Evolutionary conservation across 108 stramenopile species (phyloP).

Genomic region (Cyclotella baltica): DNA sequence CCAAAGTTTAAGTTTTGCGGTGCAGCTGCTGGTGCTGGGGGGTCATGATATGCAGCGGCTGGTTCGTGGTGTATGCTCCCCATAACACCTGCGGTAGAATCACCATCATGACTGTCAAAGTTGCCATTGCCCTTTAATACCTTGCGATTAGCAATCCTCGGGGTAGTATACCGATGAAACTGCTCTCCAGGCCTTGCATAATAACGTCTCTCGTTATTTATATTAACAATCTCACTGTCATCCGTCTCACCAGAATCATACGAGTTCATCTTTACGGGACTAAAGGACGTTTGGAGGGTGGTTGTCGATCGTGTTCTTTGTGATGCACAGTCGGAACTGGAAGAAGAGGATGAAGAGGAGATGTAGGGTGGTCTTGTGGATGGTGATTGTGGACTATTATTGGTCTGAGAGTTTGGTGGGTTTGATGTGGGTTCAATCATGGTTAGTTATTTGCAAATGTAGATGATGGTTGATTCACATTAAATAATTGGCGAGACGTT

Average conservation of each 20-base stretch:
- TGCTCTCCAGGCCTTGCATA: not conserved
- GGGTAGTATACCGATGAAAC: not conserved
- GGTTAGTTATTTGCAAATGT: no score
- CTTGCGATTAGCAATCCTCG: slow-evolving; percentile 13
- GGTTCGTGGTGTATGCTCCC: no score
- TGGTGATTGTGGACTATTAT: no score
- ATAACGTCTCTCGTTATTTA: not conserved
- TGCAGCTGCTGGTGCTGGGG: not conserved
- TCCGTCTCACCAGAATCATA: not conserved
- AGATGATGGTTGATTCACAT: no score
- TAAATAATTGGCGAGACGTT: no score
- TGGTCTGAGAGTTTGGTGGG: no score
- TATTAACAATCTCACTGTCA: not conserved
- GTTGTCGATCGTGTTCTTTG: slow-evolving; percentile 1
- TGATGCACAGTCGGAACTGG: not conserved
- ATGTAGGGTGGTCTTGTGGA: slow-evolving; percentile 7
- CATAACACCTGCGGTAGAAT: no score
- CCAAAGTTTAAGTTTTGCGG: not conserved
- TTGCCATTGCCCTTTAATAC: not conserved
- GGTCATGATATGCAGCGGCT: not conserved
- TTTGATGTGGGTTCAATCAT: no score
- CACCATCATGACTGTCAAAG: not conserved
- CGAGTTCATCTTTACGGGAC: not conserved
- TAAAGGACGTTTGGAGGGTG: not conserved
- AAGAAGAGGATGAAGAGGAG: slow-evolving; percentile 6